Evolutionary conservation across 495 filamentous ascomycete genomes (phyloP).

Genomic region (Penicillium silybi): DNA sequence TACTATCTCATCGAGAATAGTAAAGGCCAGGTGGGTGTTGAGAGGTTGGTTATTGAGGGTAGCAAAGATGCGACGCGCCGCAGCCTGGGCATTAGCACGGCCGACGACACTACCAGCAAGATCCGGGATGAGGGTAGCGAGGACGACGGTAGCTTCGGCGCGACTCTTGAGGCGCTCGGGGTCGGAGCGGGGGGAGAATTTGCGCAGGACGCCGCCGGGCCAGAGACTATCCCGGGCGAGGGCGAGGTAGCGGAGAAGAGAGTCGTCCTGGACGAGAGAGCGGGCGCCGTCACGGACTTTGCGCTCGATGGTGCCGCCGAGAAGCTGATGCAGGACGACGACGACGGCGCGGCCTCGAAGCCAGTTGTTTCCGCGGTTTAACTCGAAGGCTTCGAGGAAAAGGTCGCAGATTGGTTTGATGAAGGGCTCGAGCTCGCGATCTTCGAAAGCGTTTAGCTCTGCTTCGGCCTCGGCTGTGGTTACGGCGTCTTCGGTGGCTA

Average conservation of each 20-base stretch:
- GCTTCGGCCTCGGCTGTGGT: slow-evolving; percentile 88
- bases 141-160: slow-evolving; percentile 69
- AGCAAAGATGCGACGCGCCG: slow-evolving; percentile 73
- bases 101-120: slow-evolving; percentile 82
- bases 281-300: slow-evolving; percentile 81
- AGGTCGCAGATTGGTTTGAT: slow-evolving; percentile 98
- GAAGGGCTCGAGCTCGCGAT: slow-evolving; percentile 85
- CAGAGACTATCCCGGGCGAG: slow-evolving; percentile 72
- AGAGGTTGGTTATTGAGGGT: slow-evolving; percentile 69
- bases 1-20: slow-evolving; percentile 73
- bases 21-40: slow-evolving; percentile 75
- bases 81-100: slow-evolving; percentile 76
- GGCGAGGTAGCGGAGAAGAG: slow-evolving; percentile 68
- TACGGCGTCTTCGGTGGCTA: slow-evolving; percentile 56
- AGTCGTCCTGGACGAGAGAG: slow-evolving; percentile 68
- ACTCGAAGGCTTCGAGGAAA: slow-evolving; percentile 92
- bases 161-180: slow-evolving; percentile 66
- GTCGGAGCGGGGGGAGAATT: slow-evolving; percentile 47
- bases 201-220: slow-evolving; percentile 62
- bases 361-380: slow-evolving; percentile 91
- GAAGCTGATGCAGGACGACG: slow-evolving; percentile 66
- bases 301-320: slow-evolving; percentile 86
- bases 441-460: slow-evolving; percentile 90
- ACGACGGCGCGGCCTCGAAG: slow-evolving; percentile 93
- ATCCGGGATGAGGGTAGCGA: slow-evolving; percentile 78